phyloP scores from a whole-genome alignment of 257 asterid species.

The Solanum pimpinellifolium region DNA sequence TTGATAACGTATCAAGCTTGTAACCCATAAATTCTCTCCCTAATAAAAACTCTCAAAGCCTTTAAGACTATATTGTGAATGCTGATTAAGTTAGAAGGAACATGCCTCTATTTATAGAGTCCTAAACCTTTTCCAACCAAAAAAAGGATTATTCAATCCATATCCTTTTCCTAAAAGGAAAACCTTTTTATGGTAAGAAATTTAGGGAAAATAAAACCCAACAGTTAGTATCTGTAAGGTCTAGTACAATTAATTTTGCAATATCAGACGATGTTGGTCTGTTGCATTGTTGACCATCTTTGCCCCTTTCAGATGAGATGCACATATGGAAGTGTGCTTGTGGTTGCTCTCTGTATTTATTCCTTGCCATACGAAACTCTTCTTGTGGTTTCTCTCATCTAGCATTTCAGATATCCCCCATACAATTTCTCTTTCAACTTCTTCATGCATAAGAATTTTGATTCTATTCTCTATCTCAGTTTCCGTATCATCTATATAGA shows the following conservation, averaged over 20 bases:
- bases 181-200: too few relatives aligned
- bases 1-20: too few relatives aligned
- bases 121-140: too few relatives aligned
- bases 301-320: neutral
- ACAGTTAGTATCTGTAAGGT: too few relatives aligned
- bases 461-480: neutral
- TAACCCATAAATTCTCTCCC: too few relatives aligned
- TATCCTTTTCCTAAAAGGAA: too few relatives aligned
- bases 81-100: too few relatives aligned
- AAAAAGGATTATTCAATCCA: too few relatives aligned
- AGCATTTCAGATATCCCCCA: neutral
- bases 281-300: neutral
- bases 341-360: neutral
- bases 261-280: neutral
- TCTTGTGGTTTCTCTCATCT: neutral
- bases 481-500: neutral
- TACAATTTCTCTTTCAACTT: neutral
- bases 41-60: too few relatives aligned
- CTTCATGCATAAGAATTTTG: neutral
- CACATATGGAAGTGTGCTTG: neutral
- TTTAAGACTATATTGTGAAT: too few relatives aligned
- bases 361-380: neutral
- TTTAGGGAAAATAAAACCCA: too few relatives aligned
- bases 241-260: neutral
- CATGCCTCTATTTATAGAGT: too few relatives aligned